phyloP scores from a whole-genome alignment of 495 filamentous ascomycete species.

The Trichoderma gamsii region DNA sequence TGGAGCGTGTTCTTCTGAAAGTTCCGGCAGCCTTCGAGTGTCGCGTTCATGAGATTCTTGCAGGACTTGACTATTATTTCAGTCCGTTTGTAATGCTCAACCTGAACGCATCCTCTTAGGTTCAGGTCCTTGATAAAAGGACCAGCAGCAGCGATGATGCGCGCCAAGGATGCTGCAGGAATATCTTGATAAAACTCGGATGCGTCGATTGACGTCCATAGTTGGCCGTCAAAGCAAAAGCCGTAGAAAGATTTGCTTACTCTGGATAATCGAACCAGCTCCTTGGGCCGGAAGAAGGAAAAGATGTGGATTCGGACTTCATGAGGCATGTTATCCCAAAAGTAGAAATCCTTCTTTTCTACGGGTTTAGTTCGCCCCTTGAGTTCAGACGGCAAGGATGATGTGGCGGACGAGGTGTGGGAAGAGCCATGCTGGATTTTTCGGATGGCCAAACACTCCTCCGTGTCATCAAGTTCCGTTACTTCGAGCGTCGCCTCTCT shows the following conservation, averaged over 20 bases:
- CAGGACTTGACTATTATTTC: slow-evolving; percentile 74
- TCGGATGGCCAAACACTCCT: slow-evolving; percentile 31
- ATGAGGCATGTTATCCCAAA: slow-evolving; percentile 74
- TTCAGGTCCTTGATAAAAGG: slow-evolving; percentile 91
- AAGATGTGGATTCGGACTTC: slow-evolving; percentile 80
- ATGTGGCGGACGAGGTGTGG: slow-evolving; percentile 38
- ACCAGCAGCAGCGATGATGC: slow-evolving; percentile 77
- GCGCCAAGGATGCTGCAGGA: slow-evolving; percentile 71
- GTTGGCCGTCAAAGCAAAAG: slow-evolving; percentile 90
- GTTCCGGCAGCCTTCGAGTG: slow-evolving; percentile 81
- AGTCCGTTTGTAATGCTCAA: slow-evolving; percentile 70
- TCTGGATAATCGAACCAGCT: slow-evolving; percentile 73
- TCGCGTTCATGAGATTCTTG: slow-evolving; percentile 79
- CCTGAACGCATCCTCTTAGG: slow-evolving; percentile 52
- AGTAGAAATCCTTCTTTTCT: slow-evolving; percentile 44
- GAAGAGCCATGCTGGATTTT: slow-evolving; percentile 26
- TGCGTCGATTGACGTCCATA: slow-evolving; percentile 81
- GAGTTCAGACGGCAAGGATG: slow-evolving; percentile 61
- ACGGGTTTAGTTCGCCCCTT: slow-evolving; percentile 13
- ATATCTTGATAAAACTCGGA: slow-evolving; percentile 84
- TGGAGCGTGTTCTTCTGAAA: slow-evolving; percentile 70
- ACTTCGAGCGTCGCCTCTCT: slow-evolving; percentile 29
- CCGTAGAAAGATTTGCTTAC: slow-evolving; percentile 77
- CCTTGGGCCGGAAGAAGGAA: slow-evolving; percentile 66
- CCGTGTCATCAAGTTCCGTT: slow-evolving; percentile 26